A percentile compares a stretch with the other conserved stretches of the same genome.
phyloP scores from a whole-genome alignment of 2,329 filamentous ascomycete genomes.

The Tympanopsis confertula region DNA sequence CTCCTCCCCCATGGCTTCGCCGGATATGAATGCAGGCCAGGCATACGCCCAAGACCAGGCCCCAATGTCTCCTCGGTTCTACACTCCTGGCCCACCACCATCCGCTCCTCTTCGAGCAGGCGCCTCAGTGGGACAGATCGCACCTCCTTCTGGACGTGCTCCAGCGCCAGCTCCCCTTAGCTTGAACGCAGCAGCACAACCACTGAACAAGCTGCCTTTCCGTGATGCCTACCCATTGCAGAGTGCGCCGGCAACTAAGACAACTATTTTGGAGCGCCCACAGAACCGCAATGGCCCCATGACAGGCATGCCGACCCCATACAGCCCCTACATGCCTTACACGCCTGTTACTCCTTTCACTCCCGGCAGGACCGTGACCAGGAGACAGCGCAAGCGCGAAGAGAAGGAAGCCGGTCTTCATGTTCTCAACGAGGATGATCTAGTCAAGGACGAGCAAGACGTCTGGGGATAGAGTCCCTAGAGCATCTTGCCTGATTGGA shows the following conservation, averaged over 20 bases:
- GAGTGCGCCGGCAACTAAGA: conserved; percentile 32
- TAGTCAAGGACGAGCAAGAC: conserved; percentile 28
- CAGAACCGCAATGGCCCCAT: conserved; percentile 22
- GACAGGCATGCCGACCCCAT: conserved; percentile 33
- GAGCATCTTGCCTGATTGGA: no score
- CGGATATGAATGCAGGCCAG: background rate
- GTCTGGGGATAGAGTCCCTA: conserved; percentile 33
- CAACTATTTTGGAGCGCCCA: conserved; percentile 31
- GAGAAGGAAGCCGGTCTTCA: conserved; percentile 26
- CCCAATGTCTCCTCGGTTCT: background rate
- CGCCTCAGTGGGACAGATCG: background rate
- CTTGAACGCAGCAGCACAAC: background rate
- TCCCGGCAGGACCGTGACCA: conserved; percentile 28
- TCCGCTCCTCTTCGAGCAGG: background rate
- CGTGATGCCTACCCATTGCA: conserved; percentile 6
- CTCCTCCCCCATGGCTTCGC: background rate
- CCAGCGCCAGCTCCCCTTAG: background rate
- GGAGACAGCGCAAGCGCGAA: conserved; percentile 25
- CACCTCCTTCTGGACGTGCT: background rate
- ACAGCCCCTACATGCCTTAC: conserved; percentile 36
- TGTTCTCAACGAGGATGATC: conserved; percentile 30
- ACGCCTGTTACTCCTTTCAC: conserved; percentile 35
- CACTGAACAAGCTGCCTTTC: background rate
- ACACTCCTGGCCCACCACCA: background rate
- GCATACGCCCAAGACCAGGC: background rate